Evolutionary conservation across 75 land plant species (phyloP), one percentile per base, ranked within the genome.

Genomic region (Picea sitchensis): DNA sequence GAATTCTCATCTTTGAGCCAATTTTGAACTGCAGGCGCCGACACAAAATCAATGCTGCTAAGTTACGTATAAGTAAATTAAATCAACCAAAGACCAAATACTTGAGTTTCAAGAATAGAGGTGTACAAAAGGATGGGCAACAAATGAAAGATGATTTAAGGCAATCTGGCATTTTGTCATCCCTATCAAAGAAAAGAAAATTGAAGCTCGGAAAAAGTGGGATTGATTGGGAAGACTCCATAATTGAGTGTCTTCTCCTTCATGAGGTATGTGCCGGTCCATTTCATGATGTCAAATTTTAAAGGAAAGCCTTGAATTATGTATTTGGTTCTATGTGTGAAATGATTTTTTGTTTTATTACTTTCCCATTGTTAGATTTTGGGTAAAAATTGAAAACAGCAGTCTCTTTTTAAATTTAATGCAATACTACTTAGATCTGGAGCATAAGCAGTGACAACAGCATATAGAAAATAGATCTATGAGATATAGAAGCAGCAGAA

Each of bases 1-100:
- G 17, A 68, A 36, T 1, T 14, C 15, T 68, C n/a, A 68, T 36
- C 18, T 68, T 5, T 3, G 2, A 4, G 38, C 36, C 47, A 38
- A 68, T 68, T 38, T 80, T 73, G 17, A 23, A 47, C 0, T 62
- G 23, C 83, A 82, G 77, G 78, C 86, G 96, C 79, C 82, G 85
- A 56, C 78, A 31, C 20, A 90, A 86, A 78, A 92, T 94, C 44
- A 77, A 80, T 47, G 88, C 87, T 63, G 92, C 96, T n/a, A 92
- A 85, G 78, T 30, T 63, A 32, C 86, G 94, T 3, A 92, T 94
- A 79, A 14, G 58, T 30, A 26, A 79, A 38, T 76, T 85, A 21
- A 86, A 83, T 86, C 34, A 83, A 62, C 79, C 86, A 2, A 23
- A 56, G 21, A 34, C 44, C 72, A 68, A 36, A 5, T 68, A 38